Evolutionary conservation across 1,284 basidiomycete species (phyloP).

Genomic region (Sporisorium reilianum): DNA sequence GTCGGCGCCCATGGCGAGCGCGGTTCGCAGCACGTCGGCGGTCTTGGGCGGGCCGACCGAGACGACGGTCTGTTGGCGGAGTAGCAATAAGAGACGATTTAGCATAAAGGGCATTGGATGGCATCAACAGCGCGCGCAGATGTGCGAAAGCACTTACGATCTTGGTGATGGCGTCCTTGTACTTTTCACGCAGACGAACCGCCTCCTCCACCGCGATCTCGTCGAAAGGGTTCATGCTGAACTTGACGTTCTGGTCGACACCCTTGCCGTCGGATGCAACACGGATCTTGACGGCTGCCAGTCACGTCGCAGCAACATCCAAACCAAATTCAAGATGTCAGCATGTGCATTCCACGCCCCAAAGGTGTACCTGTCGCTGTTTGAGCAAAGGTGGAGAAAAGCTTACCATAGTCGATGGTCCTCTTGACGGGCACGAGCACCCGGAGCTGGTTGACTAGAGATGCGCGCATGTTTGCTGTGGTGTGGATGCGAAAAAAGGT

Average conservation of each 20-base stretch:
- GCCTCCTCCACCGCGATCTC: conserved; percentile 91
- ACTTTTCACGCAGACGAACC: conserved; percentile 86
- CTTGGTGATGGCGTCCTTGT: conserved; percentile 72
- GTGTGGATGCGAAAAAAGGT: not conserved
- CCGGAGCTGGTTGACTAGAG: conserved; percentile 65
- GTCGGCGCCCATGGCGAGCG: conserved; percentile 98
- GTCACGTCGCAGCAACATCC: too few species aligned
- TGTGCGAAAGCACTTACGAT: conserved; percentile 52
- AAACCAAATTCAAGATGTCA: not conserved
- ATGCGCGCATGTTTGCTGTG: conserved; percentile 57
- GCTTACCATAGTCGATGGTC: conserved; percentile 67
- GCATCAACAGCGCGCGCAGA: too few species aligned
- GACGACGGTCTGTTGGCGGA: conserved; percentile 76
- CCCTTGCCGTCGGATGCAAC: conserved; percentile 68
- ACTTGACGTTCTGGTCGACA: conserved; percentile 68
- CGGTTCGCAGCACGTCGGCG: conserved; percentile 90
- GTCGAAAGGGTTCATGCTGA: conserved; percentile 72
- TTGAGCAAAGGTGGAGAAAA: not conserved
- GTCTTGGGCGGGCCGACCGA: conserved; percentile 93
- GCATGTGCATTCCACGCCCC: not conserved
- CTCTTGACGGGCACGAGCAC: conserved; percentile 69
- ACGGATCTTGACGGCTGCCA: conserved; percentile 68
- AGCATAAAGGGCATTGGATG: too few species aligned
- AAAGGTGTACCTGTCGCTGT: not conserved
- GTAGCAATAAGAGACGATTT: too few species aligned